Evolutionary conservation across 2,329 filamentous ascomycete genomes (phyloP), one percentile per base, ranked within the genome.

Genomic region (Xylogone sp.): DNA sequence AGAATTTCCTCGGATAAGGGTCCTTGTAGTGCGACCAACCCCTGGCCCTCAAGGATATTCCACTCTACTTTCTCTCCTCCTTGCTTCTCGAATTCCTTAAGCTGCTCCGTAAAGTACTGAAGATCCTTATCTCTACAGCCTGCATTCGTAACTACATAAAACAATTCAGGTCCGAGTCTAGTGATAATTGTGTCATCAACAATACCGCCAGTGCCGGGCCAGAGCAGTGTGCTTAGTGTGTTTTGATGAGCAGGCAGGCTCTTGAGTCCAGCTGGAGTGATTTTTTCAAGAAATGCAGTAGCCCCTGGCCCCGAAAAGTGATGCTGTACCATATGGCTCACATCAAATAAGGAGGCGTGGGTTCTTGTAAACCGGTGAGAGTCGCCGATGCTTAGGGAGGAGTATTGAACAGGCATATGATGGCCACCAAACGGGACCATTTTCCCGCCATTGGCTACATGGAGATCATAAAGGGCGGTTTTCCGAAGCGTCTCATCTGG

Each of bases 391-490:
- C 87, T 86, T 59, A 88, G 78, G 59, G 84, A 81, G 29, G 78
- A 72, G 75, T 97, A 99, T 70, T 94, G 88, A 43, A 99, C 84
- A 7, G 94, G 94, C 90, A 99, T 97, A 61, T 82, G 78, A 74
- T 86, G 96, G 59, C 90, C 91, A 57, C 89, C 93, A 71, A 97
- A 99, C n/a, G 90, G 89, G 46, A 97, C 93, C 83, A 97, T 94
- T 74, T 96, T 97, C 59, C 81, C 94, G 60, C 90, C 90, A 66
- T 89, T 77, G 53, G 82, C 78, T 56, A 92, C 65, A 69, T 96
- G 88, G 20, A 95, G 75, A 62, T 90, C 84, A 69, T 93, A 88
- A 20, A 97, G 77, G 22, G 86, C 84, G 2, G 90, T 95, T 71
- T 79, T 86, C 62, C 69, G 74, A 57, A 81, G 74, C 19, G 68